Conservation (phyloP, 352 stramenopile genomes). For the Phytophthora pini region DNA sequence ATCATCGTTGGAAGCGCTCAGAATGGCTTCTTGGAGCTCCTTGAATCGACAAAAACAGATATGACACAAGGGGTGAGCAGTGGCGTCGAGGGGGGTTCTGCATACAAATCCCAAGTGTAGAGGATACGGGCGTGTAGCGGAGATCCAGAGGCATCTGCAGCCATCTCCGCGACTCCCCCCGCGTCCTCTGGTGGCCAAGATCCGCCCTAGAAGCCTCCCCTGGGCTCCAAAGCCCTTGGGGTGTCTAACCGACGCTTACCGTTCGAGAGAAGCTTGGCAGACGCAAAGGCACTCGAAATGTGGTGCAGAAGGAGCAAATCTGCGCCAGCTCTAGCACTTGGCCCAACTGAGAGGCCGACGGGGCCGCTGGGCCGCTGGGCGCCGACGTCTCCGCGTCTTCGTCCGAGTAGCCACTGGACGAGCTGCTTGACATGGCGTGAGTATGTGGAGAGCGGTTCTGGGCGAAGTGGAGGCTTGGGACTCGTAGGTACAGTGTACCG, state of each 20-base stretch:
- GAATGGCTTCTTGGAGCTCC: conserved; percentile 72
- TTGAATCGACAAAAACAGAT: conserved; percentile 30
- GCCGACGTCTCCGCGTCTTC: conserved; percentile 33
- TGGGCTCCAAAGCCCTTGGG: neutral
- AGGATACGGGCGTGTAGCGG: conserved; percentile 14
- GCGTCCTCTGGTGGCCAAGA: conserved; percentile 11
- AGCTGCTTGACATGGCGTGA: conserved; percentile 55
- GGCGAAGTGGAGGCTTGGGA: conserved; percentile 8
- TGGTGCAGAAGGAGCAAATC: conserved; percentile 77
- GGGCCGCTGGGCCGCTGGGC: conserved; percentile 7
- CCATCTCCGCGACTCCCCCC: conserved; percentile 10
- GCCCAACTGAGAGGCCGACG: conserved; percentile 37
- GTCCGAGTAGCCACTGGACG: conserved; percentile 49
- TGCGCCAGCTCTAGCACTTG: conserved; percentile 67
- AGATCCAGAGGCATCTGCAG: conserved; percentile 5
- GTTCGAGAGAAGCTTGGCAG: conserved; percentile 75
- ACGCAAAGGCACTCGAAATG: conserved; percentile 75
- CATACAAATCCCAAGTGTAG: conserved; percentile 42
- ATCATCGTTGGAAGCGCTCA: conserved; percentile 50
- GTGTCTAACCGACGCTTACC: conserved; percentile 47
- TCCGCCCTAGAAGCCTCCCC: conserved; percentile 2
- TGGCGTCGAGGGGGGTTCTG: conserved; percentile 14
- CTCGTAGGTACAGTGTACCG: too few species aligned
- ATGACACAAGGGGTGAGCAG: conserved; percentile 32
- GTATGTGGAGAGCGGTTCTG: conserved; percentile 35